Percentiles rank a stretch among this genome's conserved stretches.
Conservation (phyloP, 305 asterid species). For the Fraxinus albicans region DNA sequence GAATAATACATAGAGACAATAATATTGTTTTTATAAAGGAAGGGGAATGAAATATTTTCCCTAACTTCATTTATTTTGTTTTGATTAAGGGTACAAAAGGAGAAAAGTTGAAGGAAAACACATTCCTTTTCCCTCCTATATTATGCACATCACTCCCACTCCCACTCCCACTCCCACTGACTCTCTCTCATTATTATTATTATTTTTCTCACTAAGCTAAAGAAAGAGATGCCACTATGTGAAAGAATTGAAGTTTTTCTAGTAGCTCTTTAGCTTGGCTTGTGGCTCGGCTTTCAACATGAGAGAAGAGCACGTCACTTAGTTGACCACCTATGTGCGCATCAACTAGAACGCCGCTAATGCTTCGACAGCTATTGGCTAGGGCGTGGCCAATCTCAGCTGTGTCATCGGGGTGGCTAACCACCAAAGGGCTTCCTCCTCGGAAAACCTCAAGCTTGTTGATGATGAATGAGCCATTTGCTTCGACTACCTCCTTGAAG, state of each 20-base stretch:
- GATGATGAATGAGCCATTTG: conserved; percentile 58
- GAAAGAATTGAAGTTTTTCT: conserved; percentile 75
- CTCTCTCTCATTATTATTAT: not conserved
- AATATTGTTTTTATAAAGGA: conserved; percentile 2
- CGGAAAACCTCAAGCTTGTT: conserved; percentile 70
- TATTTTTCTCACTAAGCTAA: conserved; percentile 29
- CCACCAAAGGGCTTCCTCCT: conserved; percentile 93
- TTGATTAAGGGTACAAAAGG: conserved; percentile 18
- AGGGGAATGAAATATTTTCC: conserved; percentile 12
- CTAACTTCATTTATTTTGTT: conserved; percentile 22
- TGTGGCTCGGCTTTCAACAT: conserved; percentile 62
- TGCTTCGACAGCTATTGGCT: conserved; percentile 79
- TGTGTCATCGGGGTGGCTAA: conserved; percentile 64
- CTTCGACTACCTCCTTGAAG: conserved; percentile 85
- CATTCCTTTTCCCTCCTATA: not conserved
- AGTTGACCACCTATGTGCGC: conserved; percentile 81
- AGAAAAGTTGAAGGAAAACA: not conserved
- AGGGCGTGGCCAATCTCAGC: conserved; percentile 85
- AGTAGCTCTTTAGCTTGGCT: conserved; percentile 65
- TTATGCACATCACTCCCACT: not conserved
- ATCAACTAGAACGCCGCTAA: conserved; percentile 82
- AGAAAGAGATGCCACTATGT: conserved; percentile 87
- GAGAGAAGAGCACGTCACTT: conserved; percentile 65
- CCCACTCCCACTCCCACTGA: not conserved
- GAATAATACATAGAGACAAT: conserved; percentile 23